These are phyloP conservation scores for Exidia glandulosa DNA, from an alignment of 768 basidiomycete species.

Conservation along the genomic window DNA sequence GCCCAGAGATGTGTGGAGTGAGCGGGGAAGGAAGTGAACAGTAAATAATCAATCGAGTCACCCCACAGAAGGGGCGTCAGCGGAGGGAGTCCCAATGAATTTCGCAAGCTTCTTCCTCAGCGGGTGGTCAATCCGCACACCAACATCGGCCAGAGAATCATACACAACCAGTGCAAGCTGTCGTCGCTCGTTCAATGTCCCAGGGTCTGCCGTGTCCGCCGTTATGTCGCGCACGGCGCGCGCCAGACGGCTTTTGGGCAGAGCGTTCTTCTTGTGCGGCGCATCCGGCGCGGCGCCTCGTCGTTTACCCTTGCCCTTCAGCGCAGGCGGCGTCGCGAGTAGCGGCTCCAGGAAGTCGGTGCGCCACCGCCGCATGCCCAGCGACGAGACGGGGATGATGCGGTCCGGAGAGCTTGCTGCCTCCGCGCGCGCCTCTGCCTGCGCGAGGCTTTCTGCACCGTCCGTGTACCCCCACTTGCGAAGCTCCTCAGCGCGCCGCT, in stretches of 20 bases:
- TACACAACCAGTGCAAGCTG: slow-evolving; percentile 41
- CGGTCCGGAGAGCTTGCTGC: slow-evolving; percentile 60
- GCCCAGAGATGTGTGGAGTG: not conserved
- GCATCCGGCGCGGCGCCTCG: not conserved
- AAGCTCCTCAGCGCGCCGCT: slow-evolving; percentile 49
- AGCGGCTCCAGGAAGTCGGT: slow-evolving; percentile 62
- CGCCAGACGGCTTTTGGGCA: slow-evolving; percentile 56
- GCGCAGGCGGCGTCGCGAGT: slow-evolving; percentile 33
- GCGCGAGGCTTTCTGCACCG: slow-evolving; percentile 34
- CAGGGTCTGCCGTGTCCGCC: slow-evolving; percentile 22
- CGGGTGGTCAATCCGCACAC: slow-evolving; percentile 53
- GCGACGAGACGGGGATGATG: slow-evolving; percentile 48
- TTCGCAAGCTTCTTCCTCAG: slow-evolving; percentile 59
- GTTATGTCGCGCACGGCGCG: slow-evolving; percentile 56
- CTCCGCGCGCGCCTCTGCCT: slow-evolving; percentile 62
- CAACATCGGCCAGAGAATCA: slow-evolving; percentile 36
- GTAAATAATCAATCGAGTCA: too few relatives aligned
- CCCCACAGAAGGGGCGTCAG: not conserved
- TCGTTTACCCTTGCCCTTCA: slow-evolving; percentile 46
- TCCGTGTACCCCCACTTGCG: slow-evolving; percentile 61
- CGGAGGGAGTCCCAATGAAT: slow-evolving; percentile 19
- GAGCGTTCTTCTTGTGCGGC: not conserved
- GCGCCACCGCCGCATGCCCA: slow-evolving; percentile 63
- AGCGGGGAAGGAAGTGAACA: too few relatives aligned
- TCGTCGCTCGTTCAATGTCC: slow-evolving; percentile 34